Evolutionary conservation across 2,329 filamentous ascomycete genomes (phyloP).

Genomic region (Chalaropsis thielavioides): DNA sequence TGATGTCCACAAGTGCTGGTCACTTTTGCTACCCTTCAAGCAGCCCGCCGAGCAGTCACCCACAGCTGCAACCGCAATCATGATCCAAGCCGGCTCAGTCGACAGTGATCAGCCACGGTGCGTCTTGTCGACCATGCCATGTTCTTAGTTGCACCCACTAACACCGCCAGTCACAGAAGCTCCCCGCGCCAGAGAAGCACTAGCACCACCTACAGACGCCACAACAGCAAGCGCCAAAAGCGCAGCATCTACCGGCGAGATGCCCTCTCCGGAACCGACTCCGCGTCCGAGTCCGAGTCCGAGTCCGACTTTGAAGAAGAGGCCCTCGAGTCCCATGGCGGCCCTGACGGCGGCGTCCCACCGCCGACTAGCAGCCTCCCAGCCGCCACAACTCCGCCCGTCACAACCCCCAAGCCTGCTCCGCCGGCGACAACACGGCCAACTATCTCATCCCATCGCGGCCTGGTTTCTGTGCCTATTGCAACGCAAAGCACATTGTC

Average conservation of each 20-base stretch:
- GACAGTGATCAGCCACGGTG: constrained; percentile 10
- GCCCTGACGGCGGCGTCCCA: background rate
- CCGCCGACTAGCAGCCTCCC: constrained; percentile 1
- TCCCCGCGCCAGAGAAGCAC: background rate
- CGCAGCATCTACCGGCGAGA: background rate
- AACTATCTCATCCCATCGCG: background rate
- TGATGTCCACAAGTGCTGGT: constrained; percentile 13
- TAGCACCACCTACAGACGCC: background rate
- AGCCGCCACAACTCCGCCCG: background rate
- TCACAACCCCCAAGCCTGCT: background rate
- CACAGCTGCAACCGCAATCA: no score
- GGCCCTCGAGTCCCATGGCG: background rate
- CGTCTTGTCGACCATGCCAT: background rate
- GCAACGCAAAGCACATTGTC: constrained; percentile 1
- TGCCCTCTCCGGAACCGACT: background rate
- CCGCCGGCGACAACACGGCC: background rate
- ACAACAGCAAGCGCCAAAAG: background rate
- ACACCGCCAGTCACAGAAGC: constrained; percentile 1
- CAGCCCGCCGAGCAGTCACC: no score
- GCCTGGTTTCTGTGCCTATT: background rate
- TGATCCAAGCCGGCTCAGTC: constrained; percentile 1
- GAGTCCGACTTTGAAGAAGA: constrained; percentile 5
- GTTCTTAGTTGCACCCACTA: background rate
- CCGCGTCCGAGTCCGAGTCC: constrained; percentile 5
- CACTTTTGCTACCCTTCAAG: constrained; percentile 1